These are phyloP conservation scores for Xylaria acuta DNA, from an alignment of 495 filamentous ascomycete genomes.

Conservation along the genomic window DNA sequence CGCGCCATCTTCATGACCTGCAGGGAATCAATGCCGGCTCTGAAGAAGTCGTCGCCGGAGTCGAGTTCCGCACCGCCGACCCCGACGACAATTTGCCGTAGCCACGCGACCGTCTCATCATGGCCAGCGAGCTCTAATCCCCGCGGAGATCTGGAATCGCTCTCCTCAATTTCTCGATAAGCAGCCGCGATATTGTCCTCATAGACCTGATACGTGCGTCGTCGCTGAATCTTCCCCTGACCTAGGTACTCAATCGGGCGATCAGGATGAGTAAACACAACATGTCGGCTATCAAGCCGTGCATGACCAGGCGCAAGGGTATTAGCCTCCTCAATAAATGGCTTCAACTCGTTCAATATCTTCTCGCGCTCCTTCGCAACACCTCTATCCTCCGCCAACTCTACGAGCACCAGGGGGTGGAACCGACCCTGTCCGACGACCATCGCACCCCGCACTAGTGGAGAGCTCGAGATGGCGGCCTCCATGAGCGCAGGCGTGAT, in stretches of 20 bases:
- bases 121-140: neutral
- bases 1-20: conserved; percentile 1
- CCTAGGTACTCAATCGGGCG: conserved; percentile 48
- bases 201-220: conserved; percentile 44
- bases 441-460: conserved; percentile 42
- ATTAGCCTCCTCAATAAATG: conserved; percentile 38
- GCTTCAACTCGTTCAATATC: neutral
- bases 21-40: neutral
- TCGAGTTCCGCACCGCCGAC: neutral
- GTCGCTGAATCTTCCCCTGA: conserved; percentile 54
- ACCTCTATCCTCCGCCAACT: conserved; percentile 30
- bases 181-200: conserved; percentile 46
- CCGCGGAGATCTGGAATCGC: too few species aligned
- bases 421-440: conserved; percentile 49
- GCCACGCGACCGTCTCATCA: neutral
- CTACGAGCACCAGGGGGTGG: conserved; percentile 50
- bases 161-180: conserved; percentile 29
- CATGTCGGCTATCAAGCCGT: conserved; percentile 28
- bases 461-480: conserved; percentile 38
- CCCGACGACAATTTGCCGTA: neutral
- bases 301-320: conserved; percentile 34
- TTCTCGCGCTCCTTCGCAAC: neutral
- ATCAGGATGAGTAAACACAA: conserved; percentile 40
- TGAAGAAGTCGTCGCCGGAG: neutral
- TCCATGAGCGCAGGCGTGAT: conserved; percentile 55